Percentiles rank a stretch among this genome's conserved stretches.
Evolutionary conservation across 1,284 basidiomycete species (phyloP).

Genomic region (Paramarasmius palmivorus): DNA sequence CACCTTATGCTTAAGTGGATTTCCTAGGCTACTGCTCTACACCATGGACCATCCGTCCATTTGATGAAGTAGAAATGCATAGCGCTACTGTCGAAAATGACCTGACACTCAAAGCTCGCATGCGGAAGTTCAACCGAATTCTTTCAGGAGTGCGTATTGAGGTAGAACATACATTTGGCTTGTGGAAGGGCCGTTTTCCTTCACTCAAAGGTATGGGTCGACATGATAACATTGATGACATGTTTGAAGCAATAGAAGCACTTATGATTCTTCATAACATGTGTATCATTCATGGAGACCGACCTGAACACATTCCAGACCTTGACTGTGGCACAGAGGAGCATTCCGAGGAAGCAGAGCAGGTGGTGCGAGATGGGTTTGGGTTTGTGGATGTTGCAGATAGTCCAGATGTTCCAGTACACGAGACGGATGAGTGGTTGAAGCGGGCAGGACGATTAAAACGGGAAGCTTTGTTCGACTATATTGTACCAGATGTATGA

Average conservation of each 20-base stretch:
- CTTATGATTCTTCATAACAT: conserved; percentile 29
- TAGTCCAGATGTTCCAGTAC: too few species aligned
- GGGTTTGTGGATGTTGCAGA: too few species aligned
- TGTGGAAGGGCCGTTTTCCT: conserved; percentile 27
- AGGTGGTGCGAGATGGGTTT: too few species aligned
- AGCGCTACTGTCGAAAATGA: not conserved
- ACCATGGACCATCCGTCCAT: conserved; percentile 22
- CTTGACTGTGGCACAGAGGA: too few species aligned
- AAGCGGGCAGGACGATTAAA: too few species aligned
- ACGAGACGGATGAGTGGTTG: too few species aligned
- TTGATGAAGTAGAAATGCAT: conserved; percentile 21
- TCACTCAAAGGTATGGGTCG: conserved; percentile 21
- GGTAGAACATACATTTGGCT: conserved; percentile 28
- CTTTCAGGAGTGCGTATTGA: conserved; percentile 23
- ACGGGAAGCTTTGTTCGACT: too few species aligned
- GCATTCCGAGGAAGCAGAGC: too few species aligned
- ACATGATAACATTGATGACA: conserved; percentile 20
- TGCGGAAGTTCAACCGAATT: conserved; percentile 20
- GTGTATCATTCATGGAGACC: conserved; percentile 18
- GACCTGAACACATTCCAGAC: too few species aligned
- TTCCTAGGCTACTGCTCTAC: conserved; percentile 23
- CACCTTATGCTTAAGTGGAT: too few species aligned
- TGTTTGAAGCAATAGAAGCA: conserved; percentile 24
- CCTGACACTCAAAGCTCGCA: conserved; percentile 10
- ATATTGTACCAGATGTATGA: too few species aligned